Evolutionary conservation across 2,329 filamentous ascomycete genomes (phyloP), one percentile per base, ranked within the genome.

Genomic region (Trichoderma sp.): DNA sequence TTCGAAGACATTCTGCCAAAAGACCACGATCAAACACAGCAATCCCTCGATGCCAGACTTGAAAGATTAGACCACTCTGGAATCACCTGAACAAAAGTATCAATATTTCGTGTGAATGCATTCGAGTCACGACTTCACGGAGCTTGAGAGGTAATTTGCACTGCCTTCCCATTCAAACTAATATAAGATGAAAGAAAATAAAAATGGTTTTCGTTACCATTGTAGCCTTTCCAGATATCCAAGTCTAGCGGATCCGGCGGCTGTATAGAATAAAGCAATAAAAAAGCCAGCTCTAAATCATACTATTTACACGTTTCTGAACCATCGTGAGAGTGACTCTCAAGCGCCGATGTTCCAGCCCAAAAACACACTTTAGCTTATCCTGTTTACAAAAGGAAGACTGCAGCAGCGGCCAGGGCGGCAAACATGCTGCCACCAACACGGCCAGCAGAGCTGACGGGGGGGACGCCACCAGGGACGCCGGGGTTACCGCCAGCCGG

Each of bases 371-470:
- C 63, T 51, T 47, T 65, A 63, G 43, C 63, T 62, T 47, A 55
- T 61, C 58, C 56, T 26, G 67, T 71, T 75, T 77, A 77, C 68
- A 78, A 69, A 59, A 77, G 70, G 68, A 77, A 60, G 44, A 71
- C 75, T 54, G 72, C 72, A 54, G 76, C 65, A 71, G 73, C 76
- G 39, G 71, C 74, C 21, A 73, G 74, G 51, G 70, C 74, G 57
- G 72, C 73, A 54, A 71, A 70, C 59, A 74, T 63, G 67, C 72
- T 71, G 63, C 72, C 70, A 44, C 63, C 66, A 47, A 77, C 66
- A 65, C 74, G 76, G 63, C 71, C 74, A 61, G 72, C 76, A 54
- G 71, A 72, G 54, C 72, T 75, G 26, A 70, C 65, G 19, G 47
- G 41, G 3, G 64, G 50, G 17, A 51, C 1, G 19, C 59, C 41